phyloP scores from a whole-genome alignment of 345 rosid genomes.

The Pistacia vera region DNA sequence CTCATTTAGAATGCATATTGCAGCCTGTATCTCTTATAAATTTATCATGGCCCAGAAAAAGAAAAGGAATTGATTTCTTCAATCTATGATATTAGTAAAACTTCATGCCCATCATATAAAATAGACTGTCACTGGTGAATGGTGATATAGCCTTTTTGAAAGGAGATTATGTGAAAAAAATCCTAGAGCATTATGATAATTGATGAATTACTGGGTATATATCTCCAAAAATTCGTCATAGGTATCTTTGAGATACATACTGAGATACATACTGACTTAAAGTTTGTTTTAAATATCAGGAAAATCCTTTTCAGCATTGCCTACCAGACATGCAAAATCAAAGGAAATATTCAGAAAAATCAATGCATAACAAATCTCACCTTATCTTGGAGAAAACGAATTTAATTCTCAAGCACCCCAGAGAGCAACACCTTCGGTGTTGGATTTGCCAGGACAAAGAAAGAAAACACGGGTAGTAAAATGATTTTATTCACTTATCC shows the following conservation, averaged over 20 bases:
- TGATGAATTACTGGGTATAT: too few relatives aligned
- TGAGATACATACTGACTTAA: too few relatives aligned
- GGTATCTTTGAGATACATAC: too few relatives aligned
- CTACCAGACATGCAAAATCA: neutral
- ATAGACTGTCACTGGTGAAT: neutral
- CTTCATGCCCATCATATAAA: neutral
- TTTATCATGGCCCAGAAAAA: too few relatives aligned
- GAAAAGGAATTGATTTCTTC: too few relatives aligned
- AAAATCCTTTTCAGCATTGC: too few relatives aligned
- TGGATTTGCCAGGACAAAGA: conserved; percentile 5
- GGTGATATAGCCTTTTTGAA: neutral
- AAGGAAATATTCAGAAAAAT: neutral
- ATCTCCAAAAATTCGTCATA: too few relatives aligned
- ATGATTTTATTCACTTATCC: conserved; percentile 17
- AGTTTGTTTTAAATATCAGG: too few relatives aligned
- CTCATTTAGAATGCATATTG: neutral
- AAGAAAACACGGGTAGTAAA: neutral
- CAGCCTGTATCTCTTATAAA: neutral
- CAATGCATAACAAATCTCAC: neutral
- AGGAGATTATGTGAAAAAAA: neutral
- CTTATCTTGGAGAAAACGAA: neutral
- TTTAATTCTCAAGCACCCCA: conserved; percentile 27
- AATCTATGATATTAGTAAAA: neutral
- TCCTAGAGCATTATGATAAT: too few relatives aligned
- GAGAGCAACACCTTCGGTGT: conserved; percentile 25